Evolutionary conservation across 139 green algal genomes (phyloP), one percentile per base, ranked within the genome.

Genomic region (Dunaliella sp.): DNA sequence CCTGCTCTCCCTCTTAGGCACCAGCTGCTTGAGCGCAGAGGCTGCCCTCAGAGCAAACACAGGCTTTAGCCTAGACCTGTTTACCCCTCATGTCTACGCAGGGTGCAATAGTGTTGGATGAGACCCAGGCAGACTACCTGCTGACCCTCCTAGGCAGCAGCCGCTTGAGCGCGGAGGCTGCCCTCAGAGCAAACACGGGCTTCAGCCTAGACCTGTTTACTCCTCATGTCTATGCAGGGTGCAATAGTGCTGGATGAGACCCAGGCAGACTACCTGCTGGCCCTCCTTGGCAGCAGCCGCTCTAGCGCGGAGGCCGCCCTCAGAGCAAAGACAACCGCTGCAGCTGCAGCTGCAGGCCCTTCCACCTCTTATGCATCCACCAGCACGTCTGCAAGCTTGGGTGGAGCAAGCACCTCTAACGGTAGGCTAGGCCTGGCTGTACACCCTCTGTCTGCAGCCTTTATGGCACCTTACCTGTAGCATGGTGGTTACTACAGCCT

Each of bases 81-180:
- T n/a, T n/a, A n/a, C n/a, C n/a, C n/a, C n/a, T n/a, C n/a, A n/a
- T n/a, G n/a, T n/a, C 31, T 30, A 32, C 26, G 58, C 73, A 92
- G 84, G 89, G 89, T n/a, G 31, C 38, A 22, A 3, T 97, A 1
- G 59, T 80, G 1, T 84, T 97, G 84, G 95, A 97, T 57, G 88
- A 95, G 24, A 91, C 91, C 0, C 95, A 97, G 79, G 88, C 90
- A 30, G 94, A 97, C 59, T 97, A 97, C 88, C 78, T 96, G n/a
- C 37, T 90, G 16, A 93, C 93, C 36, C 86, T 97, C 16, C 77
- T 97, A 36, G 93, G 89, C 0, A 65, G 81, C 24, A 84, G 86
- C 76, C 82, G 74, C 57, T 34, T 58, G 21, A 28, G 35, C 0
- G 72, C 77, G 28, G 28, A 76, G 32, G 75, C 38, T 37, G 77